Evolutionary conservation across 2,329 filamentous ascomycete species (phyloP).

Genomic region (Arthrobotrys entomopaga): DNA sequence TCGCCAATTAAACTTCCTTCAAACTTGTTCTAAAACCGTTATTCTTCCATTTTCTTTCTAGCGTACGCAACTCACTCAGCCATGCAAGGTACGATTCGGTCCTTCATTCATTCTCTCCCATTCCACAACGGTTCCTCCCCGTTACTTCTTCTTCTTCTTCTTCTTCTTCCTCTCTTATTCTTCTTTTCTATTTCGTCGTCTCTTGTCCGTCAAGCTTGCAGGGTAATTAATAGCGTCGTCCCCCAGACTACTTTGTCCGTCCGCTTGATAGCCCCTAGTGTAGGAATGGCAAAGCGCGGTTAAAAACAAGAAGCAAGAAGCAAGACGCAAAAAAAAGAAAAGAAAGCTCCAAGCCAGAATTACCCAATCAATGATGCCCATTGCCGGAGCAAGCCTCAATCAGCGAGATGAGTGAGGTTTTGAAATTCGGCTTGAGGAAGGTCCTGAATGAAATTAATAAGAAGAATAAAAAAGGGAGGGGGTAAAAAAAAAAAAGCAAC

Average conservation of each 20-base stretch:
- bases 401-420: conserved; percentile 55
- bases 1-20: no score
- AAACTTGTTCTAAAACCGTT: no score
- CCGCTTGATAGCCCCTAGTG: conserved; percentile 1
- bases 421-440: conserved; percentile 55
- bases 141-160: no score
- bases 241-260: no score
- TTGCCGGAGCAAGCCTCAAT: conserved; percentile 31
- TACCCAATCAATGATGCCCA: conserved; percentile 27
- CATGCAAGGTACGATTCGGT: no score
- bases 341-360: neutral
- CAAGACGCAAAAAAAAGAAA: neutral
- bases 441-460: conserved; percentile 54
- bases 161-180: no score
- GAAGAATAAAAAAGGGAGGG: conserved; percentile 17
- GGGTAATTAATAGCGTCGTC: no score
- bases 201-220: neutral
- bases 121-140: no score
- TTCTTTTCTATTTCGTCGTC: no score
- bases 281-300: conserved; percentile 37
- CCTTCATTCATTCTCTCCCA: no score
- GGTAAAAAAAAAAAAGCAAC: conserved; percentile 35
- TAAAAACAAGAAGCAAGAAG: conserved; percentile 23
- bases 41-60: no score
- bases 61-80: no score